Conservation (phyloP, 208 protist genomes). For the Crithidia acanthocephali region DNA sequence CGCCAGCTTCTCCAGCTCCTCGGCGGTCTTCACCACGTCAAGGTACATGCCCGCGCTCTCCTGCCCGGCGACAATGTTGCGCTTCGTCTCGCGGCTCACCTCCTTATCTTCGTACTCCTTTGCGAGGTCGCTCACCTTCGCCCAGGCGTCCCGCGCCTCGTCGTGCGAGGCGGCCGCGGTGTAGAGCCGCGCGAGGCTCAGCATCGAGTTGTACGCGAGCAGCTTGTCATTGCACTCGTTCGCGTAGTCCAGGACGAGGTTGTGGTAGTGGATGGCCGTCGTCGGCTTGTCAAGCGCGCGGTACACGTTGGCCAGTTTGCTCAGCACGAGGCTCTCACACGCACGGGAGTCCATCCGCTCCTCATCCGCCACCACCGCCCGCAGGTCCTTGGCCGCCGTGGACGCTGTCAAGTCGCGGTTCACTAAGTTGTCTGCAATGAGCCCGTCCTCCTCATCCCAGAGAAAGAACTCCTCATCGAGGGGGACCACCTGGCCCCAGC, state of each 20-base stretch:
- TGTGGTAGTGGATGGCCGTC: constrained; percentile 81
- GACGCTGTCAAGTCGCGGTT: constrained; percentile 33
- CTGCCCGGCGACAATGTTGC: constrained; percentile 81
- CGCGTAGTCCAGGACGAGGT: constrained; percentile 75
- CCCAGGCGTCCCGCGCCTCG: constrained; percentile 73
- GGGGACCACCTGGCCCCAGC: constrained; percentile 36
- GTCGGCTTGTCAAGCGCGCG: constrained; percentile 66
- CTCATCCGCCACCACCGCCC: constrained; percentile 54
- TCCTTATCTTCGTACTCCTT: constrained; percentile 86
- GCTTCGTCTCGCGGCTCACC: constrained; percentile 84
- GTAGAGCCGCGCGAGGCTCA: constrained; percentile 81
- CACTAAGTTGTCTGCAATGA: constrained; percentile 32
- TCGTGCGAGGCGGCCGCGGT: constrained; percentile 47
- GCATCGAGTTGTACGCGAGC: constrained; percentile 78
- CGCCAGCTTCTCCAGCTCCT: constrained; percentile 71
- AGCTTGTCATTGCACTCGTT: constrained; percentile 66
- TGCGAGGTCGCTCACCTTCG: constrained; percentile 78
- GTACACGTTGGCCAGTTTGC: constrained; percentile 81
- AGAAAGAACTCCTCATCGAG: constrained; percentile 42
- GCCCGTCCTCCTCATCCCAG: constrained; percentile 42
- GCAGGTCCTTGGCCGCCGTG: constrained; percentile 41
- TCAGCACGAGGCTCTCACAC: constrained; percentile 70
- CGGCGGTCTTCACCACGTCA: constrained; percentile 71
- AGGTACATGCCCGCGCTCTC: constrained; percentile 67
- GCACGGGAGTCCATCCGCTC: constrained; percentile 56